Evolutionary conservation across 2,329 filamentous ascomycete genomes (phyloP).

Genomic region (Paraphoma sp.): DNA sequence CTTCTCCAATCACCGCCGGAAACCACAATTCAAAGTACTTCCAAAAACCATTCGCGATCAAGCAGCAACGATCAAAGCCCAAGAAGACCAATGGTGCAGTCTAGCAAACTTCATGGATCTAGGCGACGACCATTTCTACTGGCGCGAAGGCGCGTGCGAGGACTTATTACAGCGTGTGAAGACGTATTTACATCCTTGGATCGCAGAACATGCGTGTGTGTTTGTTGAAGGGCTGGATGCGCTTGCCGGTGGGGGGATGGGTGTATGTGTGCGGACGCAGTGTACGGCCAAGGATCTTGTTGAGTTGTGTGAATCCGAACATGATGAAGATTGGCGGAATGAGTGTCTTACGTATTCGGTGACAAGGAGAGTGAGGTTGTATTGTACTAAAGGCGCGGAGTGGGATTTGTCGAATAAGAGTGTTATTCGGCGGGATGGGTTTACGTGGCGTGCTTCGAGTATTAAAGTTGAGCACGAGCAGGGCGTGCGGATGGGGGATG

Average conservation of each 20-base stretch:
- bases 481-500: slow-evolving; percentile 16
- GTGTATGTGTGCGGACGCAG: slow-evolving; percentile 1
- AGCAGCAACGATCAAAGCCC: not conserved
- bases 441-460: slow-evolving; percentile 3
- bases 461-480: slow-evolving; percentile 14
- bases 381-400: slow-evolving; percentile 4
- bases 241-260: slow-evolving; percentile 5
- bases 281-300: not conserved
- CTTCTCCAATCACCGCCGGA: no score
- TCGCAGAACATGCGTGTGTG: not conserved
- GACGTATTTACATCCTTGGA: slow-evolving; percentile 12
- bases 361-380: slow-evolving; percentile 1
- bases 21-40: not conserved
- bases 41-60: not conserved
- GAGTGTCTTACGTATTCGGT: not conserved
- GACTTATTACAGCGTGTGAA: slow-evolving; percentile 6
- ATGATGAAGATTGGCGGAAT: not conserved
- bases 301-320: not conserved
- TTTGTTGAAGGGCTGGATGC: slow-evolving; percentile 5
- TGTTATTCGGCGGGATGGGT: not conserved
- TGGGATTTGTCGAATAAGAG: slow-evolving; percentile 8
- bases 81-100: not conserved
- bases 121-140: slow-evolving; percentile 15
- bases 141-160: slow-evolving; percentile 11
- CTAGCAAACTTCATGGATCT: not conserved